Evolutionary conservation across 371 early-diverging fungal species (phyloP).

Genomic region (Circinella umbellata): DNA sequence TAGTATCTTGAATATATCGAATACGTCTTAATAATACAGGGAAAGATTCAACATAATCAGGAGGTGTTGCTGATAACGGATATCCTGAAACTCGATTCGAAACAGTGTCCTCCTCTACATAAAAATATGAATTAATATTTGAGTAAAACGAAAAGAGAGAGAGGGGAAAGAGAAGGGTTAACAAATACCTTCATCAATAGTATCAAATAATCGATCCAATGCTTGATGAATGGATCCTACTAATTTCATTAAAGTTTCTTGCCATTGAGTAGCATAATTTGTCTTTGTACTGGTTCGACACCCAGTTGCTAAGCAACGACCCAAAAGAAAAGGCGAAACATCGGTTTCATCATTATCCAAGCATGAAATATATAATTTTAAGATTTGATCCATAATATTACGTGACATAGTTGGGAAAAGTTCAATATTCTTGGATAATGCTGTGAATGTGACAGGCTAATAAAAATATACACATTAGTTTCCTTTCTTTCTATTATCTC

Average conservation of each 20-base stretch:
- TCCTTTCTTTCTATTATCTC: neutral
- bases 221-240: constrained; percentile 58
- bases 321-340: constrained; percentile 36
- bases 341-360: constrained; percentile 50
- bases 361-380: constrained; percentile 56
- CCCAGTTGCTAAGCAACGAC: constrained; percentile 50
- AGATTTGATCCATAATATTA: constrained; percentile 52
- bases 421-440: constrained; percentile 51
- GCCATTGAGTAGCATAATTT: constrained; percentile 54
- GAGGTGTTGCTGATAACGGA: constrained; percentile 32
- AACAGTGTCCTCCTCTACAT: constrained; percentile 27
- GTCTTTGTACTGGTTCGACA: constrained; percentile 51
- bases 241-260: constrained; percentile 41
- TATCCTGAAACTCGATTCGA: constrained; percentile 26
- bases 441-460: constrained; percentile 50
- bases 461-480: too few relatives aligned
- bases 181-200: constrained; percentile 63
- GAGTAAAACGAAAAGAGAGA: neutral
- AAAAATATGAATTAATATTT: neutral
- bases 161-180: too few relatives aligned
- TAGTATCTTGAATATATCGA: constrained; percentile 35
- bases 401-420: constrained; percentile 62
- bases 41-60: constrained; percentile 46
- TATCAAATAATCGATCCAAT: constrained; percentile 56
- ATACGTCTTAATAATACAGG: constrained; percentile 44